These are phyloP conservation scores for Sisymbrium irio DNA, from an alignment of 345 rosid species.

Conservation along the genomic window DNA sequence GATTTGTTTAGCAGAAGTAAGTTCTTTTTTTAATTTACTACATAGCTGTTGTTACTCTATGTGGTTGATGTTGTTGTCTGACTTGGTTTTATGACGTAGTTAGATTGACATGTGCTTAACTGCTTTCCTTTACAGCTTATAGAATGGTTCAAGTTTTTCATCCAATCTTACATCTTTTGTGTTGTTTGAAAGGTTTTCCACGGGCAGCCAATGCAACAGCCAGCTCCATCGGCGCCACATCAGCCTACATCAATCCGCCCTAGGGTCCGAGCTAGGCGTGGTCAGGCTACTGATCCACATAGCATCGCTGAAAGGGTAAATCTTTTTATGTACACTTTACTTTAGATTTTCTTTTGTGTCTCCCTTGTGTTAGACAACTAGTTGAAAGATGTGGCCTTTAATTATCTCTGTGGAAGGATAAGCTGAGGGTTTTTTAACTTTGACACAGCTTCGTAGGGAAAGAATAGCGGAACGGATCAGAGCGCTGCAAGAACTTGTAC, in stretches of 20 bases:
- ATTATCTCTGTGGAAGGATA: neutral
- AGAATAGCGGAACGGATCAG: conserved; percentile 98
- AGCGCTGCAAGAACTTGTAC: conserved; percentile 96
- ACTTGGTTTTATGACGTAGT: neutral
- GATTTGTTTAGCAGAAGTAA: neutral
- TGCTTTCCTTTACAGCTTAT: neutral
- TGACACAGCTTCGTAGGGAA: conserved; percentile 86
- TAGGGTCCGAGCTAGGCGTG: conserved; percentile 96
- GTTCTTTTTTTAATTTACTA: neutral
- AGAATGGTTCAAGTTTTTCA: neutral
- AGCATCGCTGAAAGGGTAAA: conserved; percentile 98
- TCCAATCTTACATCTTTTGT: neutral
- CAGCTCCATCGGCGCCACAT: conserved; percentile 76
- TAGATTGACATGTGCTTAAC: neutral
- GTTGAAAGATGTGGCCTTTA: neutral
- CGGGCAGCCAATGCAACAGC: conserved; percentile 76
- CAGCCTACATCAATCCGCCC: conserved; percentile 89
- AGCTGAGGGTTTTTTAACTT: conserved; percentile 14
- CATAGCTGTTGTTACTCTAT: neutral
- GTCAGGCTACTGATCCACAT: conserved; percentile 99
- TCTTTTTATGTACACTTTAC: neutral
- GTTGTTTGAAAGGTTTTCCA: conserved; percentile 64
- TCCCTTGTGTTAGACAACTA: neutral
- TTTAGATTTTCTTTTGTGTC: neutral
- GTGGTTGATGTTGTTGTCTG: neutral